Evolutionary conservation across 1,284 basidiomycete genomes (phyloP).

Genomic region (Dichomitus squalens): DNA sequence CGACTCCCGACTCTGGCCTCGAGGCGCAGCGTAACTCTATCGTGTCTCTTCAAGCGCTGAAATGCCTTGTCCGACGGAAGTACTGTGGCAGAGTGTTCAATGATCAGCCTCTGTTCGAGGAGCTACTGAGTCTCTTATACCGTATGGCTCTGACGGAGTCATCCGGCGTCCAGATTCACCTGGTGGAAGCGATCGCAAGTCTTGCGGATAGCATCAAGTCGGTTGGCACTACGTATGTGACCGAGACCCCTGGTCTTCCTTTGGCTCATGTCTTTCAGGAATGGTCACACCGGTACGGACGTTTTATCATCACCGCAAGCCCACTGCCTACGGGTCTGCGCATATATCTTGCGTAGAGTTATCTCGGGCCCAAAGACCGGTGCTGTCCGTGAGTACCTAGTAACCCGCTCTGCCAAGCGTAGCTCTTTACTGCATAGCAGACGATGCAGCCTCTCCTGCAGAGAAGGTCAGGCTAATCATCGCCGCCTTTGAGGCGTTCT

Average conservation of each 20-base stretch:
- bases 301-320: slow-evolving; percentile 45
- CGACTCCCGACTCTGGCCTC: slow-evolving; percentile 48
- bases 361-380: slow-evolving; percentile 59
- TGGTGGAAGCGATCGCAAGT: slow-evolving; percentile 73
- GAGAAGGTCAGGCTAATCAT: slow-evolving; percentile 71
- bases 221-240: slow-evolving; percentile 12
- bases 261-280: slow-evolving; percentile 20
- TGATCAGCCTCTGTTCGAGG: slow-evolving; percentile 85
- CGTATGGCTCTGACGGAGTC: slow-evolving; percentile 89
- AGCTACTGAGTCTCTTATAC: slow-evolving; percentile 88
- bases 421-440: slow-evolving; percentile 13
- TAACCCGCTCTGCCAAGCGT: not conserved
- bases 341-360: slow-evolving; percentile 76
- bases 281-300: slow-evolving; percentile 45
- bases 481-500: slow-evolving; percentile 68
- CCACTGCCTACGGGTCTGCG: slow-evolving; percentile 84
- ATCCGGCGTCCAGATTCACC: slow-evolving; percentile 70
- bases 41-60: slow-evolving; percentile 80
- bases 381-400: slow-evolving; percentile 55
- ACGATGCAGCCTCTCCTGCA: slow-evolving; percentile 32
- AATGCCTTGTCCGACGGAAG: slow-evolving; percentile 75
- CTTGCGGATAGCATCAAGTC: slow-evolving; percentile 59
- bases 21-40: slow-evolving; percentile 49
- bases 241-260: not conserved
- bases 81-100: slow-evolving; percentile 83